Evolutionary conservation across 495 filamentous ascomycete species (phyloP).

Genomic region (Barbatosphaeria neglecta): DNA sequence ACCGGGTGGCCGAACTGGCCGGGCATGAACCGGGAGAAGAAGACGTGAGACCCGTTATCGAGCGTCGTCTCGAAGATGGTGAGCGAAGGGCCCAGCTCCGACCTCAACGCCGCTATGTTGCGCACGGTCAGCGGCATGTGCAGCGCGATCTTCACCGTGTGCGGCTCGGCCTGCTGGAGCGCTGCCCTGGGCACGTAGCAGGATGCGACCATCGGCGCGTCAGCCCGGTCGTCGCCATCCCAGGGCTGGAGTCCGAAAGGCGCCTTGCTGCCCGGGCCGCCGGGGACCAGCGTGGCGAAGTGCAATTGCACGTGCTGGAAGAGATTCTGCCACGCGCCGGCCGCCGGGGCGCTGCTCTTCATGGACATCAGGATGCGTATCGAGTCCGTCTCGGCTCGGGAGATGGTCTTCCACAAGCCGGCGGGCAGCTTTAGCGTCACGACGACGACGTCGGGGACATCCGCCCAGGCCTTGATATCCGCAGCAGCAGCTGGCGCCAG

Average conservation of each 20-base stretch:
- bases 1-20: slow-evolving; percentile 9
- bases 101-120: slow-evolving; percentile 1
- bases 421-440: slow-evolving; percentile 28
- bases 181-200: slow-evolving; percentile 22
- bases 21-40: slow-evolving; percentile 18
- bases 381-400: slow-evolving; percentile 3
- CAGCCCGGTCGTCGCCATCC: slow-evolving; percentile 14
- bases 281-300: slow-evolving; percentile 18
- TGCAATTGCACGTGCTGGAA: slow-evolving; percentile 18
- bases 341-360: neutral
- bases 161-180: slow-evolving; percentile 15
- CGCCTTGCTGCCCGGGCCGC: slow-evolving; percentile 11
- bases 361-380: slow-evolving; percentile 1
- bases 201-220: slow-evolving; percentile 25
- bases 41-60: slow-evolving; percentile 15
- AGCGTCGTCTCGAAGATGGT: slow-evolving; percentile 11
- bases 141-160: slow-evolving; percentile 11
- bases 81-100: slow-evolving; percentile 4
- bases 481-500: too few relatives aligned
- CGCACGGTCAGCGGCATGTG: slow-evolving; percentile 3
- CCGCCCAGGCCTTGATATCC: slow-evolving; percentile 15
- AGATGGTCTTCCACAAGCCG: too few relatives aligned
- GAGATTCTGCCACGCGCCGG: slow-evolving; percentile 4
- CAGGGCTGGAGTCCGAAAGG: slow-evolving; percentile 8
- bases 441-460: slow-evolving; percentile 19